Conservation (phyloP, 352 stramenopile species). For the Hyaloperonospora arabidopsidis region DNA sequence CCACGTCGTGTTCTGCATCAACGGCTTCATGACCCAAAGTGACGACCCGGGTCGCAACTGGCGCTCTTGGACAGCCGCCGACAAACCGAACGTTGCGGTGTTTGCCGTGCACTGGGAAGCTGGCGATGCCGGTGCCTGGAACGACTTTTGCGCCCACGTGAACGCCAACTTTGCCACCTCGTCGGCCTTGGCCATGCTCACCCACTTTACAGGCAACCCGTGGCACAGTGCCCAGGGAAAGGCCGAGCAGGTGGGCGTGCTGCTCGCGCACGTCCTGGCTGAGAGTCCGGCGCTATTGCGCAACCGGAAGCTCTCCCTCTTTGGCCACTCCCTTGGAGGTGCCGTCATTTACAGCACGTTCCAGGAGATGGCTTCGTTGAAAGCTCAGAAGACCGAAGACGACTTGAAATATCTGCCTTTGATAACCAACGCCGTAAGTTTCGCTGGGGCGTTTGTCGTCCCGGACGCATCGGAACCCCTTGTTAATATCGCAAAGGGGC, state of each 20-base stretch:
- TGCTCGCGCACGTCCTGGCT: slow-evolving; percentile 62
- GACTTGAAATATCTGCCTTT: slow-evolving; percentile 16
- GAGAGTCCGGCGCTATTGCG: slow-evolving; percentile 40
- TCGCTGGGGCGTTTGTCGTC: slow-evolving; percentile 63
- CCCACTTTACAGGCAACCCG: slow-evolving; percentile 74
- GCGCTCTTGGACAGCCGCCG: slow-evolving; percentile 35
- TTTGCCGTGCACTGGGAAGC: slow-evolving; percentile 79
- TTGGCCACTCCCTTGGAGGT: slow-evolving; percentile 75
- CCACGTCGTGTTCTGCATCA: slow-evolving; percentile 73
- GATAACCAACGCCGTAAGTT: slow-evolving; percentile 54
- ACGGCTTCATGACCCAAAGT: slow-evolving; percentile 82
- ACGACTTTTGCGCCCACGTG: slow-evolving; percentile 68
- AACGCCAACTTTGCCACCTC: slow-evolving; percentile 52
- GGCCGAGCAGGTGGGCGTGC: slow-evolving; percentile 60
- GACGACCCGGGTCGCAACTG: slow-evolving; percentile 60
- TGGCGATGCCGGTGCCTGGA: slow-evolving; percentile 60
- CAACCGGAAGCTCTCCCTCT: slow-evolving; percentile 50
- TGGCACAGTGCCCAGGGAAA: slow-evolving; percentile 82
- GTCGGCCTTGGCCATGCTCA: slow-evolving; percentile 46
- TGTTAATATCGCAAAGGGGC: slow-evolving; percentile 26
- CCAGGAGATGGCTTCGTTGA: slow-evolving; percentile 53
- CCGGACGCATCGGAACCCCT: slow-evolving; percentile 28
- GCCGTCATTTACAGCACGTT: slow-evolving; percentile 68
- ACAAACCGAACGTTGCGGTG: slow-evolving; percentile 29
- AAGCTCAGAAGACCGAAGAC: slow-evolving; percentile 11